phyloP scores from a whole-genome alignment of 2,329 filamentous ascomycete species.

The Fusarium sp. region DNA sequence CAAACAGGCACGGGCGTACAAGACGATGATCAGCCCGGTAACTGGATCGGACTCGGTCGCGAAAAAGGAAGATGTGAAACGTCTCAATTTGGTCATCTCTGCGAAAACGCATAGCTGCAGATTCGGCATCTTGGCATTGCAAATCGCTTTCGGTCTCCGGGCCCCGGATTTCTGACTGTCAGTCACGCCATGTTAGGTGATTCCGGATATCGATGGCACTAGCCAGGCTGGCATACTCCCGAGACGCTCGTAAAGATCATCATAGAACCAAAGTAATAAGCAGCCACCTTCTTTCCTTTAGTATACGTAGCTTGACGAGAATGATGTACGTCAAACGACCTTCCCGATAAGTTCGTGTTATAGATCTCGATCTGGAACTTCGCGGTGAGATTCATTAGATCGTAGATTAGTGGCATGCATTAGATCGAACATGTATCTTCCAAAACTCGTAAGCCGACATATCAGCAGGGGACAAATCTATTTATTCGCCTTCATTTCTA shows the following conservation, averaged over 20 bases:
- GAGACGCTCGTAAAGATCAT: neutral
- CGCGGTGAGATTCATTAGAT: too few species aligned
- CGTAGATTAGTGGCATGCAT: too few species aligned
- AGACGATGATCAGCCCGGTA: fast-evolving
- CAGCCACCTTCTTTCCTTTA: fast-evolving
- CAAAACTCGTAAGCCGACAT: too few species aligned
- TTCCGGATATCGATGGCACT: too few species aligned
- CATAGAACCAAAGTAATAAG: neutral
- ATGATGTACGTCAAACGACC: too few species aligned
- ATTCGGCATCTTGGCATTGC: neutral
- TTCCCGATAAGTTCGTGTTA: too few species aligned
- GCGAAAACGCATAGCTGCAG: neutral
- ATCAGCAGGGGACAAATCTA: too few species aligned
- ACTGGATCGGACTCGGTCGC: neutral
- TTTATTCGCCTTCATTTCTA: too few species aligned
- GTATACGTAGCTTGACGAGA: neutral
- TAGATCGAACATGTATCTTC: too few species aligned
- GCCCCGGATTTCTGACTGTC: neutral
- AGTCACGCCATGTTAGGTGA: too few species aligned
- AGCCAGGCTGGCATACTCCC: neutral
- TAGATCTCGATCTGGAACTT: too few species aligned
- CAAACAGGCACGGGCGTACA: neutral
- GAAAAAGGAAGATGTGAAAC: fast-evolving
- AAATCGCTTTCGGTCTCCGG: neutral
- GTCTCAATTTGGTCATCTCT: fast-evolving